Evolutionary conservation across 352 stramenopile genomes (phyloP).

Genomic region (Lagenidium sp.): DNA sequence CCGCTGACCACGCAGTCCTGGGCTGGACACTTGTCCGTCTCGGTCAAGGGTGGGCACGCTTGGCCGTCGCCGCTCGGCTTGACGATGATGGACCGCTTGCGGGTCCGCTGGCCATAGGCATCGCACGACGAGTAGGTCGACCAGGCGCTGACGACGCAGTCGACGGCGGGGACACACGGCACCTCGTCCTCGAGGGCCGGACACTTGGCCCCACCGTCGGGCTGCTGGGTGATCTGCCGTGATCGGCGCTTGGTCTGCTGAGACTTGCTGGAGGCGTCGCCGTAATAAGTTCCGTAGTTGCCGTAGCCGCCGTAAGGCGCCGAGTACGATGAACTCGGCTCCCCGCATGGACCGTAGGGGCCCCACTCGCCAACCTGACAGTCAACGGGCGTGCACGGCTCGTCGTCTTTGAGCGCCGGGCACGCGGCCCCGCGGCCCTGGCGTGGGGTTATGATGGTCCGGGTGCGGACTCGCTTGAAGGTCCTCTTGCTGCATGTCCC

Average conservation of each 20-base stretch:
- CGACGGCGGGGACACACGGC: constrained; percentile 19
- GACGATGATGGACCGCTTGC: constrained; percentile 24
- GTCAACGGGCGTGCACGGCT: constrained; percentile 30
- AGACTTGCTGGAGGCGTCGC: constrained; percentile 10
- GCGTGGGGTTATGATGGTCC: constrained; percentile 21
- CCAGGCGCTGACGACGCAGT: constrained; percentile 49
- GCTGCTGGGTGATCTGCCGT: constrained; percentile 15
- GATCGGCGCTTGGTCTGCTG: constrained; percentile 31
- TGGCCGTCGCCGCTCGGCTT: constrained; percentile 23
- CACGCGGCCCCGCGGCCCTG: constrained; percentile 26
- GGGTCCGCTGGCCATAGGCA: constrained; percentile 15
- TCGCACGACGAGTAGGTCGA: constrained; percentile 27
- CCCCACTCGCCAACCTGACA: constrained; percentile 38
- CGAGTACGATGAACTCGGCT: too few species aligned
- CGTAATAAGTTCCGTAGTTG: too few species aligned
- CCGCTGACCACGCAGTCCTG: constrained; percentile 45
- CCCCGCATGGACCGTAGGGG: constrained; percentile 29
- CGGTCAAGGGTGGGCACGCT: constrained; percentile 25
- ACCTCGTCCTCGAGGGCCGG: constrained; percentile 19
- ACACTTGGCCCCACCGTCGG: constrained; percentile 34
- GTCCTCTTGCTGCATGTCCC: constrained; percentile 17
- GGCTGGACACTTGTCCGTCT: constrained; percentile 21
- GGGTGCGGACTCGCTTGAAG: constrained; percentile 25
- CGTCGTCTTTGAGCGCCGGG: constrained; percentile 20
- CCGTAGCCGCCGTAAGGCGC: too few species aligned